A percentile compares a stretch with the other conserved stretches of the same genome.
These are phyloP conservation scores for Samsoniella hepiali DNA, from an alignment of 2,329 filamentous ascomycete genomes.

Conservation along the genomic window DNA sequence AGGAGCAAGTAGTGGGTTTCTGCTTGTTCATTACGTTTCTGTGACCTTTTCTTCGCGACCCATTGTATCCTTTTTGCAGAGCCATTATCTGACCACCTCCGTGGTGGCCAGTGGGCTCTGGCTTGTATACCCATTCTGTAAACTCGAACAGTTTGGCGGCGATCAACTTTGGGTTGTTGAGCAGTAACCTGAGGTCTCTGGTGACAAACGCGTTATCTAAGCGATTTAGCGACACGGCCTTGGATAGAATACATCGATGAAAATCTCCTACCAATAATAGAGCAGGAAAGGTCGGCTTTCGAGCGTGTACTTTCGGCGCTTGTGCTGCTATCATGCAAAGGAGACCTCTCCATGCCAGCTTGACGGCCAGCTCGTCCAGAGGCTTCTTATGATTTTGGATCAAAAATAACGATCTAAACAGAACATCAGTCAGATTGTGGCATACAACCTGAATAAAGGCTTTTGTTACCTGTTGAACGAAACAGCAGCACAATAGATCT, in stretches of 20 bases:
- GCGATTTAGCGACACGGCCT: neutral
- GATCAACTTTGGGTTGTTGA: neutral
- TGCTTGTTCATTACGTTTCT: no score
- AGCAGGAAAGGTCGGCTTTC: neutral
- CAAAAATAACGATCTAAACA: neutral
- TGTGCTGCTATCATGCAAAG: neutral
- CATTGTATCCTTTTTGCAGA: no score
- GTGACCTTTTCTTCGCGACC: no score
- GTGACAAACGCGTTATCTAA: slow-evolving; percentile 1
- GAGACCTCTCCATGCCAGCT: neutral
- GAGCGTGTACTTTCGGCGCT: neutral
- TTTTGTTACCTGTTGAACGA: slow-evolving; percentile 12
- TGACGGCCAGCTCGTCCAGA: neutral
- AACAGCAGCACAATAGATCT: slow-evolving; percentile 3
- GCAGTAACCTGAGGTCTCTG: neutral
- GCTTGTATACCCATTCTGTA: slow-evolving; percentile 8
- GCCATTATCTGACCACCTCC: no score
- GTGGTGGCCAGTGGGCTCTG: no score
- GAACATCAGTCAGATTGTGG: neutral
- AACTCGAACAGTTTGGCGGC: slow-evolving; percentile 14
- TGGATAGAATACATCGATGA: no score
- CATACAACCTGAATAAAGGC: no score
- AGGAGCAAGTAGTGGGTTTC: no score
- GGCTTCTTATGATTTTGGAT: slow-evolving; percentile 1
- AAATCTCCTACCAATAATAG: neutral